A percentile compares a stretch with the other conserved stretches of the same genome.
phyloP scores from a whole-genome alignment of 164 flowering plant species.

The Liriodendron chinense region DNA sequence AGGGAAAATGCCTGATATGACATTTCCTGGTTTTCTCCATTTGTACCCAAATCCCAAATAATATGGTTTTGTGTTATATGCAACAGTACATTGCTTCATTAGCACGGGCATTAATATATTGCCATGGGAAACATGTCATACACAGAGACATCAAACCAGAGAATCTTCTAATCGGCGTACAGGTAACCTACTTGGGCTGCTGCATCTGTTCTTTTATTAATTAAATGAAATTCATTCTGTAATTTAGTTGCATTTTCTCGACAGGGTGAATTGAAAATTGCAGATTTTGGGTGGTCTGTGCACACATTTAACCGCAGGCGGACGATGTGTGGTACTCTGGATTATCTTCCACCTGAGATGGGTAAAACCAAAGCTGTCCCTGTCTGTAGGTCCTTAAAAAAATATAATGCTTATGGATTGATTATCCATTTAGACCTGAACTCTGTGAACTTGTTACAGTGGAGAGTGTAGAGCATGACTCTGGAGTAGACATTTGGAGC shows the following conservation, averaged over 20 bases:
- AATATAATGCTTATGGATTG: neutral
- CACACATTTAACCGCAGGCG: constrained; percentile 91
- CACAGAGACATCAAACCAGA: constrained; percentile 98
- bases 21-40: neutral
- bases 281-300: constrained; percentile 99
- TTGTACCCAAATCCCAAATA: neutral
- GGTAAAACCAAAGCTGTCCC: constrained; percentile 42
- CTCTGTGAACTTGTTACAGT: constrained; percentile 38
- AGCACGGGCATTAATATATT: constrained; percentile 87
- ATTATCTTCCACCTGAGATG: constrained; percentile 99
- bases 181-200: constrained; percentile 37
- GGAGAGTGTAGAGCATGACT: constrained; percentile 96
- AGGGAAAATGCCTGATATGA: too few relatives aligned
- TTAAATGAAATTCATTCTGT: neutral
- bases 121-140: constrained; percentile 95
- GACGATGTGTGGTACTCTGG: constrained; percentile 98
- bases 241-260: constrained; percentile 4
- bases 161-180: constrained; percentile 83
- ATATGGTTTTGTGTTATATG: neutral
- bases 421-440: neutral
- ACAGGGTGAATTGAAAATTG: constrained; percentile 95
- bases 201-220: neutral
- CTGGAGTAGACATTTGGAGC: constrained; percentile 97
- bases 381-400: neutral
- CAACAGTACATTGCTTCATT: constrained; percentile 85